These are phyloP conservation scores for Ilyonectria robusta DNA, from an alignment of 2,329 filamentous ascomycete genomes.

Conservation along the genomic window DNA sequence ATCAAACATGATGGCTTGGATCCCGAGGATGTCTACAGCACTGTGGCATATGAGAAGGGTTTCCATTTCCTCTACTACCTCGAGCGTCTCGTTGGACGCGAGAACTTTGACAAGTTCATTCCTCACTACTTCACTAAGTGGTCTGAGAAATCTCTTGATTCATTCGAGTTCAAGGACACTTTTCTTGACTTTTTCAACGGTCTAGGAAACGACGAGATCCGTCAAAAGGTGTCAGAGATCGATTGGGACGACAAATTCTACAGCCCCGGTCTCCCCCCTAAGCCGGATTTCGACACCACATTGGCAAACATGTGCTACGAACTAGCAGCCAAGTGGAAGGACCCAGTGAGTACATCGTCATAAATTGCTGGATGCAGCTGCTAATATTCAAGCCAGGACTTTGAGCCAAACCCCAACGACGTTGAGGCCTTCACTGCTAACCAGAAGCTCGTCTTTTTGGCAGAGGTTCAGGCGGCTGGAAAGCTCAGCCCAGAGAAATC, in stretches of 20 bases:
- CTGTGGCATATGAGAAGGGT: slow-evolving; percentile 94
- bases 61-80: slow-evolving; percentile 95
- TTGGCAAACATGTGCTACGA: slow-evolving; percentile 89
- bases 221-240: slow-evolving; percentile 77
- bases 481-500: slow-evolving; percentile 77
- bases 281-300: slow-evolving; percentile 91
- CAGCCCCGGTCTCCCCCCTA: slow-evolving; percentile 87
- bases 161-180: slow-evolving; percentile 92
- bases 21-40: slow-evolving; percentile 95
- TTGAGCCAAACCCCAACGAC: slow-evolving; percentile 77
- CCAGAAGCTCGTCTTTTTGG: slow-evolving; percentile 92
- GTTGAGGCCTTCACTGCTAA: slow-evolving; percentile 84
- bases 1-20: slow-evolving; percentile 90
- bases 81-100: slow-evolving; percentile 85
- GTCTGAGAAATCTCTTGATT: slow-evolving; percentile 89
- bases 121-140: slow-evolving; percentile 93
- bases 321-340: slow-evolving; percentile 86
- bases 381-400: slow-evolving; percentile 59
- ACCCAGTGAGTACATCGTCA: slow-evolving; percentile 60
- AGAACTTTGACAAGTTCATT: slow-evolving; percentile 96
- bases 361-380: slow-evolving; percentile 16
- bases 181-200: slow-evolving; percentile 86
- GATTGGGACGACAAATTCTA: slow-evolving; percentile 96
- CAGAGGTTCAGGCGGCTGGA: slow-evolving; percentile 76
- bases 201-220: slow-evolving; percentile 72